Evolutionary conservation across 371 early-diverging fungal genomes (phyloP).

Genomic region (Mortierella sp.): DNA sequence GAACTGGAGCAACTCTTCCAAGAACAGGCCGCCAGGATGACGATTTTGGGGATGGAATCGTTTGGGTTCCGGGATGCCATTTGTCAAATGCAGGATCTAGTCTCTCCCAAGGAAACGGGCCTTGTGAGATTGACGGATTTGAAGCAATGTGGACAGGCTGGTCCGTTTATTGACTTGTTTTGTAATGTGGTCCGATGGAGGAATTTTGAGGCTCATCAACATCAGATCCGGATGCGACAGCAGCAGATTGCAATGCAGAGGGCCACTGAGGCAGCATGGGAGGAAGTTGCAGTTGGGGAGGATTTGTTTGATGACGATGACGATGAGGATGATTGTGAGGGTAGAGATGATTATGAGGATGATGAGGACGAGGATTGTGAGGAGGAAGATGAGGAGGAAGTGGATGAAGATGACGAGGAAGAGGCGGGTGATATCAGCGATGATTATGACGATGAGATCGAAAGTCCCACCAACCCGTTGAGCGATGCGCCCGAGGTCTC

Average conservation of each 20-base stretch:
- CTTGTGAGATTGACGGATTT: constrained; percentile 77
- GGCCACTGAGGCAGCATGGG: constrained; percentile 56
- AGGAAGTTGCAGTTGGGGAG: constrained; percentile 39
- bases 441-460: constrained; percentile 2
- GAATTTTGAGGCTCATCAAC: constrained; percentile 57
- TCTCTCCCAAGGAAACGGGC: constrained; percentile 68
- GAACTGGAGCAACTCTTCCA: constrained; percentile 89
- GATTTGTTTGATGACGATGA: constrained; percentile 41
- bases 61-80: constrained; percentile 79
- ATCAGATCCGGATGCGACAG: constrained; percentile 56
- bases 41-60: constrained; percentile 71
- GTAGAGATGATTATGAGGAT: constrained; percentile 9
- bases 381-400: constrained; percentile 24
- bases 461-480: neutral
- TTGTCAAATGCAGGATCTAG: constrained; percentile 81
- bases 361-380: constrained; percentile 23
- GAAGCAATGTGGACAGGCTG: constrained; percentile 66
- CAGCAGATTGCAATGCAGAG: constrained; percentile 60
- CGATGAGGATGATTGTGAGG: constrained; percentile 26
- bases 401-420: constrained; percentile 20
- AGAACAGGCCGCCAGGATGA: constrained; percentile 84
- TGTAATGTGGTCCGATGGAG: constrained; percentile 72
- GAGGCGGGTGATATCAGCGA: constrained; percentile 14
- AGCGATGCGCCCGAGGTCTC: neutral
- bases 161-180: constrained; percentile 81